Evolutionary conservation across 139 green algal species (phyloP), one percentile per base, ranked within the genome.

Genomic region (Yamagishiella unicocca): DNA sequence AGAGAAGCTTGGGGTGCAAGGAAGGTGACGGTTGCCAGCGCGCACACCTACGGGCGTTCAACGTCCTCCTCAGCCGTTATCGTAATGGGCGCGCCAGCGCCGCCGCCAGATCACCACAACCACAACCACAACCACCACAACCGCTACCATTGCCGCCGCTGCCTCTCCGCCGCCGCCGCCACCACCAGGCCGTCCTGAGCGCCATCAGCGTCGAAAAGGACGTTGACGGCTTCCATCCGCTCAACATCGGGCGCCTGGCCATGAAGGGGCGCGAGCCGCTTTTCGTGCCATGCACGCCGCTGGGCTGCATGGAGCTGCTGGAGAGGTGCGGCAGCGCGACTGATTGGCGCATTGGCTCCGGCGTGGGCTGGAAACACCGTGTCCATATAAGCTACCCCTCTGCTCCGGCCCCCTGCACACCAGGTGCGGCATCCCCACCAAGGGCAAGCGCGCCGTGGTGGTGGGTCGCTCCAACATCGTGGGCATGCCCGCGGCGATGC

Each of bases 161-260:
- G n/a, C 50, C 17, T 58, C 29, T 71, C n/a, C 6, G n/a, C 62
- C 62, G 29, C 62, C 62, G 8, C 40, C 62, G 29, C 6, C 6
- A 29, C 62, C 53, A 8, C 21, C 50, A 83, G 85, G 81, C 88
- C 1, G 87, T 99, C 7, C 91, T 99, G n/a, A 90, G 92, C 31
- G 92, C 88, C 37, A 96, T 99, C 45, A 92, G 90, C 58, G 88
- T 97, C 0, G 89, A 94, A 24, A 99, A 99, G 92, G 97, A 99
- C 83, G 97, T 99, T 45, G 97, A 99, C 88, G 97, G 97, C 33
- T 99, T 99, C 92, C 96, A 99, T 76, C 97, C 97, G 0, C 84
- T 98, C 54, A 99, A 99, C 95, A 97, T 99, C 46, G 97, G 97
- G 31, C 88, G 87, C 42, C 92, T 98, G 54, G 91, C 93, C 75